Percentiles rank a stretch among this genome's conserved stretches.
Evolutionary conservation across 2,329 filamentous ascomycete genomes (phyloP).

Genomic region (Monosporascus sp.): DNA sequence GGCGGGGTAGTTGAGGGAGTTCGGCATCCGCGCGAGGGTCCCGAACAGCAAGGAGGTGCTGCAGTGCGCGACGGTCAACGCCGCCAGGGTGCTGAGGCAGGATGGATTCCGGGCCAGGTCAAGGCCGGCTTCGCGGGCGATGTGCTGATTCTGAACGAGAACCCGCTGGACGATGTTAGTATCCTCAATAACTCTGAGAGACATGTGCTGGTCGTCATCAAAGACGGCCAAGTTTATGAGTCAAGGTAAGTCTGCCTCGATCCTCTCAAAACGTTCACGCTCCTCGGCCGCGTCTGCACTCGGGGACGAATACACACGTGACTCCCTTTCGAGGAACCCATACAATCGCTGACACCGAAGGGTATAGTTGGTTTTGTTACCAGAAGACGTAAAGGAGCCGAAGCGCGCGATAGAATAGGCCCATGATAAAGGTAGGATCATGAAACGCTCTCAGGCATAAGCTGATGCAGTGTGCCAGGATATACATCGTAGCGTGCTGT

Average conservation of each 20-base stretch:
- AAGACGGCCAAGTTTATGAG: conserved; percentile 40
- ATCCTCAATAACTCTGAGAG: conserved; percentile 39
- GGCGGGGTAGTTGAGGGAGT: conserved; percentile 40
- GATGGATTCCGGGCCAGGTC: conserved; percentile 36
- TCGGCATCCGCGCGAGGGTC: conserved; percentile 35
- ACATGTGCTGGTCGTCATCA: conserved; percentile 42
- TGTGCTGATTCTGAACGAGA: conserved; percentile 40
- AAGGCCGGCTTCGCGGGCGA: conserved; percentile 42
- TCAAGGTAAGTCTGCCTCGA: not conserved
- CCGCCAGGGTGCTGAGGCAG: conserved; percentile 39
- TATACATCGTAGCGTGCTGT: too few relatives aligned
- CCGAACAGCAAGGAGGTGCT: conserved; percentile 19
- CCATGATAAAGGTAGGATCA: too few relatives aligned
- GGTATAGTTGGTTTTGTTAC: not conserved
- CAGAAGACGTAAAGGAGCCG: not conserved
- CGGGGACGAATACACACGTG: not conserved
- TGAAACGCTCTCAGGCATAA: too few relatives aligned
- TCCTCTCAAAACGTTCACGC: not conserved
- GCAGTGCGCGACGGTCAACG: conserved; percentile 31
- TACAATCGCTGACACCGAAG: not conserved
- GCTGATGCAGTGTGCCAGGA: too few relatives aligned
- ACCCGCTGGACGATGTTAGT: conserved; percentile 45
- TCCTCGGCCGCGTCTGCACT: too few relatives aligned
- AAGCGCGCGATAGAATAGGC: not conserved
- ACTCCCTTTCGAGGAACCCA: not conserved